Base-by-base conservation (phyloP, 2,329 filamentous ascomycete species). In the Huntiella moniliformis region DNA sequence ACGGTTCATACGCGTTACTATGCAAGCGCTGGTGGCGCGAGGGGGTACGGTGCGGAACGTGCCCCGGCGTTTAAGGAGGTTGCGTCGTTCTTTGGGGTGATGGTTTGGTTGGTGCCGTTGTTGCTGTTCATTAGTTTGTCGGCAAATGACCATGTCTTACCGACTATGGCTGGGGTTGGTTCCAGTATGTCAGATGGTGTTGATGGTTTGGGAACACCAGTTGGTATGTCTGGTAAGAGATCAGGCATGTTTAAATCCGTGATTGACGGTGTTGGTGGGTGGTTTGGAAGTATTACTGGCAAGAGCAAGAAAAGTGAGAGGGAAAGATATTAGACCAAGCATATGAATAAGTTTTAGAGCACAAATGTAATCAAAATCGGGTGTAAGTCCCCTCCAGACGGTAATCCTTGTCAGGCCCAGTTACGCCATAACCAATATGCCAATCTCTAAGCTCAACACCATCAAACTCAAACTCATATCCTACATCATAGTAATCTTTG, bases 21-120 rank as follows among this genome's bases (percentile, higher is more conserved):
- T 16, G 17, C 15, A 12, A 15, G 38, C 12, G 13, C 38, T 18
- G 67, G 71, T 55, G 60, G 66, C 60, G 66, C 70, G 3, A 70
- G 22, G 10, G 22, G 73, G 57, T 79, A 81, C 57, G 74, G 83
- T 52, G 66, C 68, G 48, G 64, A 67, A 46, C 63, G 75, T 44
- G 58, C 85, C 38, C 91, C 91, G 0, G 79, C 74, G 34, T 98
- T 98, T 60, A 87, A 39, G 13, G 85, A 96, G 64, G 91, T 96
- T 38, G 86, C 91, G 0, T 88, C 84, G 0, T 98, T 91, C 63
- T 98, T 98, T 57, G 91, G 91, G 0, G 67, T 98, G 2, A 94
- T 87, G 56, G 87, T 98, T 0, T 98, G 91, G 91, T 70, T 98
- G 1, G 83, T 96, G 1, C 91, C 91, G 0, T 98, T 98, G 58